These are phyloP conservation scores for Kodamaea leandrae DNA, from an alignment of 805 yeast species.

Conservation along the genomic window DNA sequence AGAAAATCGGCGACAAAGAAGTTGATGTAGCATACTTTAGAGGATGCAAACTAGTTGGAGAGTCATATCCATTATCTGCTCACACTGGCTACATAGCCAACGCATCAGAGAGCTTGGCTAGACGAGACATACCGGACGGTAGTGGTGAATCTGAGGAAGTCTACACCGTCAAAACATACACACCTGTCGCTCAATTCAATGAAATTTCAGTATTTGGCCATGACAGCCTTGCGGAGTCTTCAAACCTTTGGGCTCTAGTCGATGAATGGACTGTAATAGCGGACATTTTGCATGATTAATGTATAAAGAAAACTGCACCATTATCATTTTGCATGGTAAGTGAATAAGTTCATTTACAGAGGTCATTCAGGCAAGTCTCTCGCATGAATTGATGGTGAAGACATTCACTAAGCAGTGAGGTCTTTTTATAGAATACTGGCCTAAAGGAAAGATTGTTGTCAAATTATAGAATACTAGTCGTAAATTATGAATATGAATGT, in stretches of 20 bases:
- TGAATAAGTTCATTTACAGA: too few relatives aligned
- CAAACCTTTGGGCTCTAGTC: constrained; percentile 26
- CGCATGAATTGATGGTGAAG: too few relatives aligned
- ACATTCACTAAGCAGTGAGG: too few relatives aligned
- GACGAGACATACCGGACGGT: neutral
- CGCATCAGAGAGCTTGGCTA: constrained; percentile 15
- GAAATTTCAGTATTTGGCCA: constrained; percentile 28
- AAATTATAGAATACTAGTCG: too few relatives aligned
- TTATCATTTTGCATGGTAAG: too few relatives aligned
- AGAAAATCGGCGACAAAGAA: constrained; percentile 13
- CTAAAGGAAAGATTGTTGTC: too few relatives aligned
- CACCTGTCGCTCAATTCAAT: constrained; percentile 23
- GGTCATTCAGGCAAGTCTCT: too few relatives aligned
- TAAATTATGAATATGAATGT: too few relatives aligned
- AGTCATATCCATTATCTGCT: constrained; percentile 14
- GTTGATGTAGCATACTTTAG: constrained; percentile 29
- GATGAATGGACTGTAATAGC: constrained; percentile 30
- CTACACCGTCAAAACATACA: constrained; percentile 17
- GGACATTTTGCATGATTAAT: constrained; percentile 7
- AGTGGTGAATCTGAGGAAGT: constrained; percentile 10
- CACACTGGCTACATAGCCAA: constrained; percentile 28
- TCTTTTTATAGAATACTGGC: too few relatives aligned
- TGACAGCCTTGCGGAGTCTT: constrained; percentile 19
- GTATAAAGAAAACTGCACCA: neutral
- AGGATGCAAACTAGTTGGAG: constrained; percentile 34